These are phyloP conservation scores for Sutorius eximius DNA, from an alignment of 1,284 basidiomycete genomes.

Conservation along the genomic window DNA sequence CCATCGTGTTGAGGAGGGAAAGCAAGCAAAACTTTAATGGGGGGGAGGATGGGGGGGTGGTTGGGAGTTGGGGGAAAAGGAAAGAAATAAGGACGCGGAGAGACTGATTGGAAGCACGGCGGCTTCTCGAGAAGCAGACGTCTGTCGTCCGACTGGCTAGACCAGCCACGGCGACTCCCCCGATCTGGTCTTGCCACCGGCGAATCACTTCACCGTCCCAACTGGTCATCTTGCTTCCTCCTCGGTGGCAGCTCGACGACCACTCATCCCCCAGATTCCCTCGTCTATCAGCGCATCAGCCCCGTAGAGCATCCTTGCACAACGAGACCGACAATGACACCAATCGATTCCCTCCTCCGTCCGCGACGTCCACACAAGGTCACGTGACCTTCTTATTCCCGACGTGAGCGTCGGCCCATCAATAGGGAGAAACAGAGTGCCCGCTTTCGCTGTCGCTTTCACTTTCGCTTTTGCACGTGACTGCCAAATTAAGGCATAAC, in stretches of 20 bases:
- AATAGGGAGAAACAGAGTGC: too few species aligned
- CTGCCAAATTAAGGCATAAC: too few species aligned
- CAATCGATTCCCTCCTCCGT: not conserved
- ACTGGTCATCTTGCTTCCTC: constrained; percentile 19
- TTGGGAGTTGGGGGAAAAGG: constrained; percentile 9
- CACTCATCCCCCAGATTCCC: not conserved
- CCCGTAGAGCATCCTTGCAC: not conserved
- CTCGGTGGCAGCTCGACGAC: not conserved
- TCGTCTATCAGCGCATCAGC: not conserved
- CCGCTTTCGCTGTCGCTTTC: too few species aligned
- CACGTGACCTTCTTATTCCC: constrained; percentile 16
- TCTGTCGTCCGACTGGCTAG: constrained; percentile 18
- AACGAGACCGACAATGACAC: not conserved
- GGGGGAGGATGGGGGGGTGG: constrained; percentile 1
- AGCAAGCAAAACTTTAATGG: constrained; percentile 3
- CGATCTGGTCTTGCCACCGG: constrained; percentile 32
- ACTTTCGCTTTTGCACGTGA: too few species aligned
- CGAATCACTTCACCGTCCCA: constrained; percentile 25
- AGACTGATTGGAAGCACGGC: constrained; percentile 25
- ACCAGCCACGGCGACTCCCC: constrained; percentile 30
- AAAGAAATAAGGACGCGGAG: constrained; percentile 27
- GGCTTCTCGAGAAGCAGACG: constrained; percentile 33
- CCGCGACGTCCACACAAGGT: constrained; percentile 1
- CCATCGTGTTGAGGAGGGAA: constrained; percentile 32
- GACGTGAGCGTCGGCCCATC: not conserved